phyloP scores from a whole-genome alignment of 2,329 filamentous ascomycete genomes.

The Microsporum ferrugineum region DNA sequence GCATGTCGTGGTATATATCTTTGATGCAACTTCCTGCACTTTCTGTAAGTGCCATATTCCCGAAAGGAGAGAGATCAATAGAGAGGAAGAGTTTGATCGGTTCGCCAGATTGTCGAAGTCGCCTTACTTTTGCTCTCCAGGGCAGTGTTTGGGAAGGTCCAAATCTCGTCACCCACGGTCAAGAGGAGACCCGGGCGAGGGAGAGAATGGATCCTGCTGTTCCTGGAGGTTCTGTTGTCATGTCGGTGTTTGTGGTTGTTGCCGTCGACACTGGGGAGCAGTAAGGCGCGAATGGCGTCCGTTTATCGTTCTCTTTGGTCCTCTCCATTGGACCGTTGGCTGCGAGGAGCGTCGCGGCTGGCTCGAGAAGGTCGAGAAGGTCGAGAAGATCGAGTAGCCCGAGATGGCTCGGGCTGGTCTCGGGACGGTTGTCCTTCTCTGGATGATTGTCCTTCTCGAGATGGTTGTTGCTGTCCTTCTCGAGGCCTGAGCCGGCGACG shows the following conservation, averaged over 20 bases:
- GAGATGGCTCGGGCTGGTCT: not conserved
- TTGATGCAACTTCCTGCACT: not conserved
- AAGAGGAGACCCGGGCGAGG: not conserved
- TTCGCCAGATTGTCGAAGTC: not conserved
- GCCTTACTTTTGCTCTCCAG: not conserved
- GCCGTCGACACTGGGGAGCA: not conserved
- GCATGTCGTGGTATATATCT: not conserved
- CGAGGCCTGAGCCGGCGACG: not conserved
- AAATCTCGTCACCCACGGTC: not conserved
- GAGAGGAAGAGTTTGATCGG: not conserved
- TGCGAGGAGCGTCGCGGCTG: not conserved
- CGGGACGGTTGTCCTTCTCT: not conserved
- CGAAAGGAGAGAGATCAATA: not conserved
- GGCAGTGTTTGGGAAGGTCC: not conserved
- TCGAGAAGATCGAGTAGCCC: not conserved
- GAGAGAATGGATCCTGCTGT: not conserved
- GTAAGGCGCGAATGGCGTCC: not conserved
- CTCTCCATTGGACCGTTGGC: not conserved
- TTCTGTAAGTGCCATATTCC: conserved; percentile 1
- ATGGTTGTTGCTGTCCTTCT: too few relatives aligned
- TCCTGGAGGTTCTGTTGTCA: not conserved
- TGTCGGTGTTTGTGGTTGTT: not conserved
- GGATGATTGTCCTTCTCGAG: not conserved
- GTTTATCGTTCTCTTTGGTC: not conserved
- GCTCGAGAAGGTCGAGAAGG: not conserved